A percentile compares a stretch with the other conserved stretches of the same genome.
Conservation (phyloP, 805 yeast genomes). For the Zygoascus biomembranicola region DNA sequence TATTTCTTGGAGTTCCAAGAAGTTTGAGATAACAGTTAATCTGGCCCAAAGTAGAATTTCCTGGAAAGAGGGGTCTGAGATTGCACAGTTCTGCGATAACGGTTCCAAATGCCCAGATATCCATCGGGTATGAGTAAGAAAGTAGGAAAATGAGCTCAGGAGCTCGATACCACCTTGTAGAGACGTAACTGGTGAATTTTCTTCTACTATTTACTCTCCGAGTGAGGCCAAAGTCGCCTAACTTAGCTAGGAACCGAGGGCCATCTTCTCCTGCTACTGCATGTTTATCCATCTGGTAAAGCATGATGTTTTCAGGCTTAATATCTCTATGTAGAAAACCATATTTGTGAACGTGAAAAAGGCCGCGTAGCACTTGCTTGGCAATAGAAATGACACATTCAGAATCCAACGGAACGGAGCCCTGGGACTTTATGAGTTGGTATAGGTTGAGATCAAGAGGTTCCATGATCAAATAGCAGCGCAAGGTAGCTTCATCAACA, state of each 20-base stretch:
- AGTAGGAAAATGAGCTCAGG: slow-evolving; percentile 78
- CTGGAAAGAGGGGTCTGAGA: slow-evolving; percentile 77
- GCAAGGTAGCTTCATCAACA: slow-evolving; percentile 50
- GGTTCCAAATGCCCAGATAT: slow-evolving; percentile 89
- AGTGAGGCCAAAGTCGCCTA: slow-evolving; percentile 94
- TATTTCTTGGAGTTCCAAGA: slow-evolving; percentile 62
- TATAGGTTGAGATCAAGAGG: slow-evolving; percentile 74
- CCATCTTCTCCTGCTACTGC: slow-evolving; percentile 37
- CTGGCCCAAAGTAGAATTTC: slow-evolving; percentile 72
- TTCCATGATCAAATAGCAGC: slow-evolving; percentile 82
- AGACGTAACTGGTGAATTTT: slow-evolving; percentile 78
- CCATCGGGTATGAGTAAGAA: slow-evolving; percentile 74
- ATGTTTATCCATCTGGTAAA: slow-evolving; percentile 37
- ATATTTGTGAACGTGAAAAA: slow-evolving; percentile 68
- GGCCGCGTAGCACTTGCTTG: slow-evolving; percentile 65
- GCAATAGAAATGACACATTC: slow-evolving; percentile 42
- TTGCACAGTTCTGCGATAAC: slow-evolving; percentile 81
- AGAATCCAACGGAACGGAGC: slow-evolving; percentile 42
- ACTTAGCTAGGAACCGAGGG: slow-evolving; percentile 54
- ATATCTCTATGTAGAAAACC: slow-evolving; percentile 80
- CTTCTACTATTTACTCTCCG: slow-evolving; percentile 54
- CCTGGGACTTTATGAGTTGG: slow-evolving; percentile 63
- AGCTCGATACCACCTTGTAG: slow-evolving; percentile 94
- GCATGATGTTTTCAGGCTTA: slow-evolving; percentile 86
- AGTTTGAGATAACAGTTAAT: slow-evolving; percentile 55